Conservation (phyloP, 495 filamentous ascomycete species). For the Pyrenula aspistea region DNA sequence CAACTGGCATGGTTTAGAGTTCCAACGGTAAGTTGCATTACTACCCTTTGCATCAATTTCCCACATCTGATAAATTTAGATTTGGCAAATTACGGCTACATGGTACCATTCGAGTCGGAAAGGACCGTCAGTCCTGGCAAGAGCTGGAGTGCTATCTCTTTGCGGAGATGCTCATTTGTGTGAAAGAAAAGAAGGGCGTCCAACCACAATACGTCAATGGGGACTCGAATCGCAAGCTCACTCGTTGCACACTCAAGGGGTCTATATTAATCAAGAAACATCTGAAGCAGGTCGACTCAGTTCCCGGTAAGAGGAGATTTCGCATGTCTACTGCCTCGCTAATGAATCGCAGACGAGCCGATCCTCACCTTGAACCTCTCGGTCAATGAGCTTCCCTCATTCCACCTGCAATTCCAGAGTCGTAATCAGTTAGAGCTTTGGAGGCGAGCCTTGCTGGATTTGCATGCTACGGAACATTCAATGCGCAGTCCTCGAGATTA, state of each 20-base stretch:
- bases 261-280: conserved; percentile 99
- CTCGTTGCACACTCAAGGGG: conserved; percentile 83
- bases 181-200: conserved; percentile 82
- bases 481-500: conserved; percentile 53
- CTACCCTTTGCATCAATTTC: conserved; percentile 1
- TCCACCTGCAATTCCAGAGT: conserved; percentile 85
- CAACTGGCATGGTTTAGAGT: conserved; percentile 99
- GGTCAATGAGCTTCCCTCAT: conserved; percentile 89
- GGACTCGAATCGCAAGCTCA: conserved; percentile 45
- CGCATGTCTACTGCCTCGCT: too few relatives aligned
- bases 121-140: conserved; percentile 95
- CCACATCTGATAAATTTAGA: conserved; percentile 25
- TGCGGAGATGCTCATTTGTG: conserved; percentile 98
- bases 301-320: conserved; percentile 35
- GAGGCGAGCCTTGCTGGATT: conserved; percentile 76
- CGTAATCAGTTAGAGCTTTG: conserved; percentile 79
- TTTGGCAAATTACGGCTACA: conserved; percentile 92
- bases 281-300: conserved; percentile 75
- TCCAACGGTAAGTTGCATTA: conserved; percentile 62
- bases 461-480: conserved; percentile 53
- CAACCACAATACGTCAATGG: conserved; percentile 47
- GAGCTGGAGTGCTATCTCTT: conserved; percentile 97
- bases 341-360: conserved; percentile 68
- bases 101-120: conserved; percentile 86
- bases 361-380: conserved; percentile 85